Evolutionary conservation across 192 early-diverging fungal genomes (phyloP), one percentile per base, ranked within the genome.

Genomic region (Podila verticillata): DNA sequence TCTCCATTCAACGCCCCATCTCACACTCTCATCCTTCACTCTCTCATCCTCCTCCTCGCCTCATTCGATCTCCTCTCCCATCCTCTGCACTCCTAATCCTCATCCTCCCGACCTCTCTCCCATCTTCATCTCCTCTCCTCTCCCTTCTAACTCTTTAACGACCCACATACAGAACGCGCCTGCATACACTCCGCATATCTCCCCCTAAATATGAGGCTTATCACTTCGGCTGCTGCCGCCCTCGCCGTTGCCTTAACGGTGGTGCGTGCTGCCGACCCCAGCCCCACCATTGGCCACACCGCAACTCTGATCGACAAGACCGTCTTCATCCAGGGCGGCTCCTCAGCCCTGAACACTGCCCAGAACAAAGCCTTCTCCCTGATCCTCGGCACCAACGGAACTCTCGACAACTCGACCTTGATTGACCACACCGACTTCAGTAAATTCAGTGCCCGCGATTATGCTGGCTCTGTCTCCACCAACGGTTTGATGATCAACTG

Each of bases 291-390:
- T 24, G 77, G 77, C 15, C 77, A 80, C 29, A 68, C 77, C 0
- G 77, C 70, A 1, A 32, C 36, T 8, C 17, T 80, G 12, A 24
- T 66, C 19, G 70, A 68, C 44, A 68, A 64, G 15, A 72, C 66
- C 4, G 61, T 80, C 44, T 80, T 72, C 51, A 80, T 80, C 19
- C 77, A 72, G 61, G 77, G 77, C 7, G 77, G 77, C 17, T 26
- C 10, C 7, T 32, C 32, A 0, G 4, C 56, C 17, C 60, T 24
- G 1, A 58, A 48, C 31, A 22, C 5, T 17, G 20, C 63, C 19
- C 48, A 49, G 20, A 70, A 64, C 8, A 57, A 57, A 2, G 65
- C 77, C 51, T 80, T 63, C 26, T 60, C 77, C 6, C 39, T 80
- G 24, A 26, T 60, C 29, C 68, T 80, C 28, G 48, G 29, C n/a